phyloP scores from a whole-genome alignment of 139 green algal species.

The Picochlorum sp. region DNA sequence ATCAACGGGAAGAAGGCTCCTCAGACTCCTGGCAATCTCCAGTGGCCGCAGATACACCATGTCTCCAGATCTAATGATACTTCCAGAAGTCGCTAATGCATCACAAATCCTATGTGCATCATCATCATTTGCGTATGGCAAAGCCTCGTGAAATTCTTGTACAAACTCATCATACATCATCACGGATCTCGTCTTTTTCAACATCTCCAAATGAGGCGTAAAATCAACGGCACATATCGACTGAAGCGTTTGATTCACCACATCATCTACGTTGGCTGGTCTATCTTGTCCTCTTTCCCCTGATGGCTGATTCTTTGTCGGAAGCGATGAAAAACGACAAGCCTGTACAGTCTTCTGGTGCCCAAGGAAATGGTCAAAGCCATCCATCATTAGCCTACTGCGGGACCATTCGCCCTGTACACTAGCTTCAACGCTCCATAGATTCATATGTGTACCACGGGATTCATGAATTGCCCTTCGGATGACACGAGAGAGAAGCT shows the following conservation, averaged over 20 bases:
- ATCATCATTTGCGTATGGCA: background rate
- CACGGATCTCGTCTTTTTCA: background rate
- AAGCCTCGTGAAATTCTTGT: constrained; percentile 9
- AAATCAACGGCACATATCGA: constrained; percentile 6
- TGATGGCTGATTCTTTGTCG: constrained; percentile 2
- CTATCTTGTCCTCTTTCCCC: background rate
- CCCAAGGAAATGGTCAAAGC: too few relatives aligned
- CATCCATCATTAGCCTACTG: too few relatives aligned
- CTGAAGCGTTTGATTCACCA: constrained; percentile 1
- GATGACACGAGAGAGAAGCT: too few relatives aligned
- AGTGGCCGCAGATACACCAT: constrained; percentile 25
- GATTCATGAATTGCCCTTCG: too few relatives aligned
- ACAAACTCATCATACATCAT: constrained; percentile 3
- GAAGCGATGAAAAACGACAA: background rate
- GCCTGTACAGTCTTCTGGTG: too few relatives aligned
- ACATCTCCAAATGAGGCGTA: constrained; percentile 6
- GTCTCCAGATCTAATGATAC: constrained; percentile 20
- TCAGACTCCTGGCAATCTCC: constrained; percentile 23
- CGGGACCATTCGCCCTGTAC: too few relatives aligned
- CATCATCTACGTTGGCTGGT: background rate
- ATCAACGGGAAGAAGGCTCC: constrained; percentile 22
- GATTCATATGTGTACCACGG: too few relatives aligned
- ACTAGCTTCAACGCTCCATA: too few relatives aligned
- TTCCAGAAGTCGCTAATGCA: constrained; percentile 23
- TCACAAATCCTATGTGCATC: constrained; percentile 26